A percentile compares a stretch with the other conserved stretches of the same genome.
Conservation (phyloP, 305 asterid species). For the Fraxinus baroniana region DNA sequence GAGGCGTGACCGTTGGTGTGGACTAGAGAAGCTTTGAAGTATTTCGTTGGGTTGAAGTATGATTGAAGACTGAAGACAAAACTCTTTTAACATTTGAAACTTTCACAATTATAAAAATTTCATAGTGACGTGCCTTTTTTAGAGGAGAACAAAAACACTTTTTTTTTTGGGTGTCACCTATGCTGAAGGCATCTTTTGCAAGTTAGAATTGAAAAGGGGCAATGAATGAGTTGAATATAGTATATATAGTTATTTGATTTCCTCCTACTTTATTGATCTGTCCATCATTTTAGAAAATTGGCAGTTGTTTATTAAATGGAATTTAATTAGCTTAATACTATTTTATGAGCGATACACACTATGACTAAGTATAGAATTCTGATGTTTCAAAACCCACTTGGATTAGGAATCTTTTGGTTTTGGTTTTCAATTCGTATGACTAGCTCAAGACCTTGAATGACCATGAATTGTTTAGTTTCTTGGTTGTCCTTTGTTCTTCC, state of each 20-base stretch:
- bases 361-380: not conserved
- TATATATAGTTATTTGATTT: not conserved
- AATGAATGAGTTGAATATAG: not conserved
- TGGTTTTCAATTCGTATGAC: not conserved
- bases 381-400: not conserved
- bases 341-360: not conserved
- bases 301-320: not conserved
- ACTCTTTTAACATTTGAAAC: not conserved
- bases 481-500: conserved; percentile 1
- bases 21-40: not conserved
- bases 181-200: not conserved
- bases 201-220: not conserved
- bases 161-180: not conserved
- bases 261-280: not conserved
- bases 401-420: not conserved
- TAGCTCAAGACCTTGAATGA: not conserved
- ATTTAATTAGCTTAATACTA: not conserved
- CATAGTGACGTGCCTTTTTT: not conserved
- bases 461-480: not conserved
- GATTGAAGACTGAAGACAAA: not conserved
- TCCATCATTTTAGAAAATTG: not conserved
- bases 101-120: not conserved
- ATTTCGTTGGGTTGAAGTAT: not conserved
- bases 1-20: not conserved
- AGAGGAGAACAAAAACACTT: not conserved